phyloP scores from a whole-genome alignment of 2,329 filamentous ascomycete species.

The Davidsoniella australis region DNA sequence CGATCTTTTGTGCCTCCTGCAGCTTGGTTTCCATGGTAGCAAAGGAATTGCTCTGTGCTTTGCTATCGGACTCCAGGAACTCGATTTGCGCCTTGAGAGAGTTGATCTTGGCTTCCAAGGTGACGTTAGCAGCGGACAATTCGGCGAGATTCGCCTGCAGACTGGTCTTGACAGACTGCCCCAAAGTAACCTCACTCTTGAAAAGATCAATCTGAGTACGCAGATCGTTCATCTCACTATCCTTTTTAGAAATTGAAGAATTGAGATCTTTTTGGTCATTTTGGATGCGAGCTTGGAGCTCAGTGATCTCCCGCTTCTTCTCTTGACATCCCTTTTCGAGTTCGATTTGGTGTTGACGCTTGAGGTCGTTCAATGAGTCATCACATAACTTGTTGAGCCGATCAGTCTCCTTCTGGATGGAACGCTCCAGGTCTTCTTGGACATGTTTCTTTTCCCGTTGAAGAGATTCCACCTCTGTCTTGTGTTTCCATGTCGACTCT shows the following conservation, averaged over 20 bases:
- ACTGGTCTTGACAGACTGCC: conserved; percentile 42
- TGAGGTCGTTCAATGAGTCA: conserved; percentile 49
- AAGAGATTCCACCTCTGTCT: conserved; percentile 37
- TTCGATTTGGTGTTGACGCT: conserved; percentile 44
- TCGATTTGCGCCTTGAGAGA: conserved; percentile 68
- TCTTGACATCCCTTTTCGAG: conserved; percentile 46
- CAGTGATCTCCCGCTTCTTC: conserved; percentile 44
- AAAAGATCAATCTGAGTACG: conserved; percentile 28
- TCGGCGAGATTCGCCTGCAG: conserved; percentile 38
- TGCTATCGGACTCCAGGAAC: conserved; percentile 77
- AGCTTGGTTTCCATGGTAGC: conserved; percentile 64
- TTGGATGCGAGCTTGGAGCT: conserved; percentile 37
- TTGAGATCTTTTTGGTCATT: conserved; percentile 35
- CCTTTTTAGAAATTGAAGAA: conserved; percentile 31
- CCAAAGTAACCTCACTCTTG: conserved; percentile 37
- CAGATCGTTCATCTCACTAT: conserved; percentile 35
- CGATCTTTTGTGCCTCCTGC: conserved; percentile 55
- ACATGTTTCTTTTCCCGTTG: conserved; percentile 37
- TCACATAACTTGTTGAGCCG: conserved; percentile 43
- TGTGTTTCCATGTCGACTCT: conserved; percentile 23
- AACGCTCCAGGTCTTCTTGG: conserved; percentile 34
- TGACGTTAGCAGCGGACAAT: conserved; percentile 41
- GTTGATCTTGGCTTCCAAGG: conserved; percentile 57
- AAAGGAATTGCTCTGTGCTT: conserved; percentile 76
- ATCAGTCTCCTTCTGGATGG: conserved; percentile 37